Evolutionary conservation across 1,284 basidiomycete genomes (phyloP).

Genomic region (Sphaerobolus stellatus): DNA sequence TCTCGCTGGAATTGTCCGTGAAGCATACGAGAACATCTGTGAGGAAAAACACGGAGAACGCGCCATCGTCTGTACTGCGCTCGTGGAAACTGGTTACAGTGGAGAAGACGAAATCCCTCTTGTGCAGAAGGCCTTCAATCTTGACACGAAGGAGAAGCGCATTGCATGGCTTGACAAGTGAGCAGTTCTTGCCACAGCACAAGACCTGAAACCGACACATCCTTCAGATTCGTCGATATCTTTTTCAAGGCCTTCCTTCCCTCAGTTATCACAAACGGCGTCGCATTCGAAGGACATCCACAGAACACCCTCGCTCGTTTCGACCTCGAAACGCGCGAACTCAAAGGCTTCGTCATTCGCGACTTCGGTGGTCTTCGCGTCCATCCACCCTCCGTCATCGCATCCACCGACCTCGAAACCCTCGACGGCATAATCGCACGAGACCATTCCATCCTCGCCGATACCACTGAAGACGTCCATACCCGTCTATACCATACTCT

Average conservation of each 20-base stretch:
- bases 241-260: conserved; percentile 53
- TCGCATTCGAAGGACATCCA: conserved; percentile 55
- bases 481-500: conserved; percentile 53
- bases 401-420: conserved; percentile 43
- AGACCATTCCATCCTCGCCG: conserved; percentile 49
- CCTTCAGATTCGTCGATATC: conserved; percentile 37
- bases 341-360: conserved; percentile 51
- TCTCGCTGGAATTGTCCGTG: conserved; percentile 50
- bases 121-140: conserved; percentile 46
- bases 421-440: conserved; percentile 38
- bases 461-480: conserved; percentile 51
- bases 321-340: conserved; percentile 31
- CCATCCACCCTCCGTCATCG: conserved; percentile 45
- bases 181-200: conserved; percentile 11
- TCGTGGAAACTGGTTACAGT: conserved; percentile 49
- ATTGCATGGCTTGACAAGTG: conserved; percentile 48
- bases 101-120: conserved; percentile 43
- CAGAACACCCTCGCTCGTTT: conserved; percentile 56
- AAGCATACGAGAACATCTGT: conserved; percentile 46
- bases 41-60: conserved; percentile 45
- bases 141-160: conserved; percentile 48
- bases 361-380: conserved; percentile 56
- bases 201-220: neutral
- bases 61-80: conserved; percentile 51
- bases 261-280: conserved; percentile 48